Conservation (phyloP, 495 filamentous ascomycete genomes). For the Pyronema omphalodes region DNA sequence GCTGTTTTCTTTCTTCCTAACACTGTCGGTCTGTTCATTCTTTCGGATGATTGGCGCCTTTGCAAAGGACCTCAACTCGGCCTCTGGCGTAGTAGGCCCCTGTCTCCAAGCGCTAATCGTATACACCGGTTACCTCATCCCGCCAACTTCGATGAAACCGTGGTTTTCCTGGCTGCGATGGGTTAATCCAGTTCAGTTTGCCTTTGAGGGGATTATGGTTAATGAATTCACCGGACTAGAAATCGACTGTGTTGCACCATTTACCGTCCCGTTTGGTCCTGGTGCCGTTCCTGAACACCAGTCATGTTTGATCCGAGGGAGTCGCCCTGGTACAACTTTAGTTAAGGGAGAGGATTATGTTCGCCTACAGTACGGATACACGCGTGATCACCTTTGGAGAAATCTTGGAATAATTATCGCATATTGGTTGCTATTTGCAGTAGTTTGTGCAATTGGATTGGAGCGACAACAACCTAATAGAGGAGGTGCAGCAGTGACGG, state of each 20-base stretch:
- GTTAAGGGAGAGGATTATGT: conserved; percentile 39
- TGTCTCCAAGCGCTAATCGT: conserved; percentile 47
- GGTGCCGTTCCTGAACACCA: conserved; percentile 22
- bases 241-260: conserved; percentile 29
- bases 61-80: conserved; percentile 43
- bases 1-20: conserved; percentile 40
- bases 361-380: conserved; percentile 36
- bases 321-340: conserved; percentile 28
- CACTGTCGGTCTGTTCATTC: conserved; percentile 61
- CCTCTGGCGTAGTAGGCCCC: conserved; percentile 46
- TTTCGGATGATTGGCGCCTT: conserved; percentile 57
- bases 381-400: conserved; percentile 43
- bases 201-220: conserved; percentile 47
- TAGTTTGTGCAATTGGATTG: conserved; percentile 43
- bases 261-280: conserved; percentile 32
- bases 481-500: conserved; percentile 49
- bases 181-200: conserved; percentile 60
- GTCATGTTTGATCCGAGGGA: conserved; percentile 44
- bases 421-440: conserved; percentile 45
- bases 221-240: conserved; percentile 48
- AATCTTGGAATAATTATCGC: conserved; percentile 50
- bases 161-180: conserved; percentile 67
- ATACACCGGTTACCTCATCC: conserved; percentile 69
- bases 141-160: conserved; percentile 51
- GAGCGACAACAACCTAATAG: conserved; percentile 52